Evolutionary conservation across 306 rosid species (phyloP).

Genomic region (Glycine soja): DNA sequence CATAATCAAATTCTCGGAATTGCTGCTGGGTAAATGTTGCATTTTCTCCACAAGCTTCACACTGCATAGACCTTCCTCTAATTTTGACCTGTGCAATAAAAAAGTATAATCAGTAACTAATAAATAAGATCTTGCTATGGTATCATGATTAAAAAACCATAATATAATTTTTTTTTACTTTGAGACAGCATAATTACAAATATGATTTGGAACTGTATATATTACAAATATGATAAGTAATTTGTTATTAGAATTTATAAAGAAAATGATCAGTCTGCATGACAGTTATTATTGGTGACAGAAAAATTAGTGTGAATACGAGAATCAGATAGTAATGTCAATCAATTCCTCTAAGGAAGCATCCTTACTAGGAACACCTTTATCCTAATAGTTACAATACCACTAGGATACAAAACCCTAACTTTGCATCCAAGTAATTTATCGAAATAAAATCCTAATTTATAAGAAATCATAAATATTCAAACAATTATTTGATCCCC

Average conservation of each 20-base stretch:
- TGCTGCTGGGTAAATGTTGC: constrained; percentile 60
- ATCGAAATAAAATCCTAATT: neutral
- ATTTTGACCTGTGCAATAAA: constrained; percentile 77
- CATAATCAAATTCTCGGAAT: constrained; percentile 86
- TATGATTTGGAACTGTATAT: neutral
- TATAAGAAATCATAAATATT: neutral
- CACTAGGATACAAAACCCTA: neutral
- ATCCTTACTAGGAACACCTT: constrained; percentile 13
- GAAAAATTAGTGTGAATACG: constrained; percentile 9
- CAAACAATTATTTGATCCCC: too few relatives aligned
- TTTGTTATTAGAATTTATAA: neutral
- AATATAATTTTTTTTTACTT: neutral
- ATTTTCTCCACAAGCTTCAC: constrained; percentile 84
- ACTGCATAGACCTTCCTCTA: constrained; percentile 82
- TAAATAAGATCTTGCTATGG: too few relatives aligned
- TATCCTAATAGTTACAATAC: neutral
- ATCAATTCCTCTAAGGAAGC: constrained; percentile 6
- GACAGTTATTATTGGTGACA: constrained; percentile 3
- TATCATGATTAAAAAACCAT: neutral
- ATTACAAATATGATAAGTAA: neutral
- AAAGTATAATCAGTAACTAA: neutral
- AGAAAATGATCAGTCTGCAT: neutral
- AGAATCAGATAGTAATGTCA: neutral
- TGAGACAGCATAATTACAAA: neutral
- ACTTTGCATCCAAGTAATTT: neutral